phyloP scores from a whole-genome alignment of 805 yeast species.

The Kazachstania taianensis region DNA sequence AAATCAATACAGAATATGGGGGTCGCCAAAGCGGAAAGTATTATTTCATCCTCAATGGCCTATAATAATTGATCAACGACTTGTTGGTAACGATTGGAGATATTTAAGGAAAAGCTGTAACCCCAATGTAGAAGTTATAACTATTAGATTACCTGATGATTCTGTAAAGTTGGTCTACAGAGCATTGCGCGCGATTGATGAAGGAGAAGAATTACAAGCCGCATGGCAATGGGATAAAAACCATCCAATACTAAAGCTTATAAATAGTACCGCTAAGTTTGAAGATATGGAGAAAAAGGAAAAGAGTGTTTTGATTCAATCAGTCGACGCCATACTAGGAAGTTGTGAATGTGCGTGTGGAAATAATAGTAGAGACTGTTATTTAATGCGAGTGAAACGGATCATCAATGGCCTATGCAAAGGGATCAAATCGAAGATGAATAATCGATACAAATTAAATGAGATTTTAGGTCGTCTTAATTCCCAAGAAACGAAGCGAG shows the following conservation, averaged over 20 bases:
- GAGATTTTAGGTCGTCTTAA: slow-evolving; percentile 27
- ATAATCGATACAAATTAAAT: slow-evolving; percentile 30
- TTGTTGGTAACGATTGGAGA: slow-evolving; percentile 72
- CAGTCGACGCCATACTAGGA: slow-evolving; percentile 52
- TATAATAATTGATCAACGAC: slow-evolving; percentile 67
- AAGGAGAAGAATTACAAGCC: slow-evolving; percentile 62
- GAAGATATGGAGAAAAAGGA: slow-evolving; percentile 47
- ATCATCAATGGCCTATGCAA: slow-evolving; percentile 50
- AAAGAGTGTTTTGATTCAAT: slow-evolving; percentile 45
- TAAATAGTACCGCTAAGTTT: slow-evolving; percentile 35
- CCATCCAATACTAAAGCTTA: slow-evolving; percentile 61
- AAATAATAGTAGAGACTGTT: slow-evolving; percentile 40
- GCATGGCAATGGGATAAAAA: slow-evolving; percentile 81
- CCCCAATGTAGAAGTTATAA: slow-evolving; percentile 61
- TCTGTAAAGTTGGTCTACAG: slow-evolving; percentile 45
- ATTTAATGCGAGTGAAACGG: slow-evolving; percentile 49
- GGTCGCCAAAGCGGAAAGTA: slow-evolving; percentile 53
- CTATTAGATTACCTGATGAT: slow-evolving; percentile 30
- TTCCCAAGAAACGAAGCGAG: slow-evolving; percentile 19
- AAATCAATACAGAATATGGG: slow-evolving; percentile 73
- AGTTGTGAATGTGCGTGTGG: slow-evolving; percentile 53
- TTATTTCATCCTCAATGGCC: slow-evolving; percentile 46
- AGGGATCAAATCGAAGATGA: slow-evolving; percentile 37
- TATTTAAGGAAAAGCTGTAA: slow-evolving; percentile 68
- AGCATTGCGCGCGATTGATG: slow-evolving; percentile 45